phyloP scores from a whole-genome alignment of 176 grass and related monocot genomes.

The Juncus effusus region DNA sequence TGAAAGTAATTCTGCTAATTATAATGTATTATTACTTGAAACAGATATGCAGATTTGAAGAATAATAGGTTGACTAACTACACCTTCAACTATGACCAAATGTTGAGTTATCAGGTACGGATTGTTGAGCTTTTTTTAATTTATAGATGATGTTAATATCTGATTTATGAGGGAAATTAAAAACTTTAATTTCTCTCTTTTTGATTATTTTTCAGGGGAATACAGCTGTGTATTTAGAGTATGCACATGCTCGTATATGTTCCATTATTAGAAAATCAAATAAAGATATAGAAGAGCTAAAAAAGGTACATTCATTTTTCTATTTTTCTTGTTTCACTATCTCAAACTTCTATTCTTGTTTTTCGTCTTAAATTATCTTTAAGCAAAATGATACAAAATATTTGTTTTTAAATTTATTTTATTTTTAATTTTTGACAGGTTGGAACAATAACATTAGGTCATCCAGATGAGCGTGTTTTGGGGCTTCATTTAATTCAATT shows the following conservation, averaged over 20 bases:
- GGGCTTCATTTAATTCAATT: conserved; percentile 84
- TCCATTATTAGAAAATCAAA: conserved; percentile 89
- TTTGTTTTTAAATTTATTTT: neutral
- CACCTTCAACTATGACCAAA: conserved; percentile 93
- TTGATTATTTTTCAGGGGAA: conserved; percentile 58
- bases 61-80: conserved; percentile 96
- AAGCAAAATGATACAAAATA: neutral
- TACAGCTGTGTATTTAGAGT: conserved; percentile 91
- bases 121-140: neutral
- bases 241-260: conserved; percentile 96
- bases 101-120: conserved; percentile 89
- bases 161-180: neutral
- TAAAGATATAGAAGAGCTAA: conserved; percentile 69
- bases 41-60: conserved; percentile 96
- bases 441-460: conserved; percentile 49
- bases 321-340: neutral
- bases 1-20: neutral
- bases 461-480: conserved; percentile 77
- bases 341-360: conserved; percentile 8
- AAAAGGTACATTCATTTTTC: conserved; percentile 39
- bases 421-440: conserved; percentile 39
- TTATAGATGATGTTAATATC: neutral
- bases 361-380: neutral
- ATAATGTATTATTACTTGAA: conserved; percentile 25
- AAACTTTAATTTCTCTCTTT: neutral